A percentile compares a stretch with the other conserved stretches of the same genome.
Conservation (phyloP, 768 basidiomycete genomes). For the Boletus fagicola region DNA sequence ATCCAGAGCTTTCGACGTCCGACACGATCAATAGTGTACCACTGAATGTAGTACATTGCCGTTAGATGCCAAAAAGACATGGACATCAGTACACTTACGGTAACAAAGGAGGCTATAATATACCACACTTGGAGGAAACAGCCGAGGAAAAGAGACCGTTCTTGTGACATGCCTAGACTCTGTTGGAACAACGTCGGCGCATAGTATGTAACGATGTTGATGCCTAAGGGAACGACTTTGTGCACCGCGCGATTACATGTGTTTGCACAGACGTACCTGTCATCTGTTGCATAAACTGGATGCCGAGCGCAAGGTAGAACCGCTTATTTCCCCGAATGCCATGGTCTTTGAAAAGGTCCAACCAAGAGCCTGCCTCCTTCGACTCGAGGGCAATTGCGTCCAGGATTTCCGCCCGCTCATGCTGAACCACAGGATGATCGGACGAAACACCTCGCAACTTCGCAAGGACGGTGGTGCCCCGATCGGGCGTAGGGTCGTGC, state of each 20-base stretch:
- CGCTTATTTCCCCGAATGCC: neutral
- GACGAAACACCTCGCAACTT: neutral
- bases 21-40: neutral
- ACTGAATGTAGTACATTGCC: neutral
- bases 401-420: neutral
- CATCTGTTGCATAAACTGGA: neutral
- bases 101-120: neutral
- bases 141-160: neutral
- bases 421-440: neutral
- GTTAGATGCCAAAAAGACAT: neutral
- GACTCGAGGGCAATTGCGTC: neutral
- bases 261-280: neutral
- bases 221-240: neutral
- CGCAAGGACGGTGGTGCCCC: neutral
- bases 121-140: neutral
- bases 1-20: neutral
- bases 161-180: neutral
- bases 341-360: neutral
- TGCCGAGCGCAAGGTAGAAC: neutral
- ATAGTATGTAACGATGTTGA: neutral
- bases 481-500: neutral
- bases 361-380: neutral
- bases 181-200: neutral
- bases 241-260: neutral
- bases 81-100: neutral